These are phyloP conservation scores for Penicillium sp. DNA, from an alignment of 2,329 filamentous ascomycete genomes.

Conservation along the genomic window DNA sequence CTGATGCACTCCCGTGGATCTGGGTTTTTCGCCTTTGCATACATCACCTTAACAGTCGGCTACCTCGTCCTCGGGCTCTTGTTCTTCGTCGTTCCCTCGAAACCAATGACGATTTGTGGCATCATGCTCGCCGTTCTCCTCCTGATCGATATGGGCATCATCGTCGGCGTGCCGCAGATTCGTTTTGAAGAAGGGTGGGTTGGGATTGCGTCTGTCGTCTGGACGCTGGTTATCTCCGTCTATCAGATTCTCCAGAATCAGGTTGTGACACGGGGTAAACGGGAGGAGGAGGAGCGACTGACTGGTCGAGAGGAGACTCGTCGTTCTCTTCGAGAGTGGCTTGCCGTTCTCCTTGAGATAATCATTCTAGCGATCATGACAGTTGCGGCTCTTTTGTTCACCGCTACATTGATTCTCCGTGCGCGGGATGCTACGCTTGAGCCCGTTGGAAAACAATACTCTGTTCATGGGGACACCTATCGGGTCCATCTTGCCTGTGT, in stretches of 20 bases:
- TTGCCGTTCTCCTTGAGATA: slow-evolving; percentile 75
- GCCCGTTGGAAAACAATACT: slow-evolving; percentile 74
- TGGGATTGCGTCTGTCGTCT: slow-evolving; percentile 81
- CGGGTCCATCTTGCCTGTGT: slow-evolving; percentile 82
- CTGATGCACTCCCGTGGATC: slow-evolving; percentile 83
- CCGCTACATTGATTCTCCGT: slow-evolving; percentile 76
- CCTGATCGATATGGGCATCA: slow-evolving; percentile 75
- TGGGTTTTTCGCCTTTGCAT: slow-evolving; percentile 89
- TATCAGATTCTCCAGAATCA: slow-evolving; percentile 81
- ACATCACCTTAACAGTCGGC: slow-evolving; percentile 74
- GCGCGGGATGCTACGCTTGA: slow-evolving; percentile 75
- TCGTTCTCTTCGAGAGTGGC: slow-evolving; percentile 81
- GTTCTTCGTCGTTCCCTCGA: slow-evolving; percentile 86
- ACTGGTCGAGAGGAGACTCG: slow-evolving; percentile 87
- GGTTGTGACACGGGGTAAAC: slow-evolving; percentile 87
- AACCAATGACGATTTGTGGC: slow-evolving; percentile 73
- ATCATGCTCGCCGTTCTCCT: slow-evolving; percentile 69
- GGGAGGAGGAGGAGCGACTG: slow-evolving; percentile 87
- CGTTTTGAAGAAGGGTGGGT: slow-evolving; percentile 88
- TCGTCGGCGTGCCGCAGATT: slow-evolving; percentile 72
- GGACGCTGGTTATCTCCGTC: slow-evolving; percentile 76
- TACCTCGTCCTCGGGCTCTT: slow-evolving; percentile 76
- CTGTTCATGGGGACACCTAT: slow-evolving; percentile 83
- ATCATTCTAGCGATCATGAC: slow-evolving; percentile 71
- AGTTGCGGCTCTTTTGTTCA: slow-evolving; percentile 72